Percentiles rank a stretch among this genome's conserved stretches.
Evolutionary conservation across 768 basidiomycete genomes (phyloP).

Genomic region (Dioszegia aurantiaca): DNA sequence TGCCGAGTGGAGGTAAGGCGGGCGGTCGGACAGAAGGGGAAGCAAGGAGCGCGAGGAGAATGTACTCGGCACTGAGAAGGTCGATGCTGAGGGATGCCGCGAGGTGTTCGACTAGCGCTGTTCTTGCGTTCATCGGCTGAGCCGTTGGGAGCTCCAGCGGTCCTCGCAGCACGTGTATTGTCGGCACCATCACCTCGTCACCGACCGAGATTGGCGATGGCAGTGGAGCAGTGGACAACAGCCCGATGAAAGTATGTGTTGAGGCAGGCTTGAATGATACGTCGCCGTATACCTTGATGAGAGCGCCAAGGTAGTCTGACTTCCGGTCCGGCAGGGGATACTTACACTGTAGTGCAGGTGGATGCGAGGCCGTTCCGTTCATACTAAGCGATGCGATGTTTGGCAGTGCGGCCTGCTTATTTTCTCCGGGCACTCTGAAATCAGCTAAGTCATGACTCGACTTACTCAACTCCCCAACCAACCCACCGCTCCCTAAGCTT

Average conservation of each 20-base stretch:
- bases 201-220: slow-evolving; percentile 27
- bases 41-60: slow-evolving; percentile 40
- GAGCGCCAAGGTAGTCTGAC: slow-evolving; percentile 40
- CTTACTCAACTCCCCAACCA: slow-evolving; percentile 51
- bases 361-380: slow-evolving; percentile 1
- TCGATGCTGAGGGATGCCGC: slow-evolving; percentile 14
- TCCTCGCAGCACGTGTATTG: slow-evolving; percentile 39
- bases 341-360: slow-evolving; percentile 32
- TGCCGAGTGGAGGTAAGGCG: slow-evolving; percentile 38
- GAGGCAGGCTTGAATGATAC: slow-evolving; percentile 42
- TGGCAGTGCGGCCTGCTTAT: slow-evolving; percentile 24
- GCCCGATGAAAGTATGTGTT: slow-evolving; percentile 40
- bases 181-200: slow-evolving; percentile 34
- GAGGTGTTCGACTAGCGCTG: slow-evolving; percentile 3
- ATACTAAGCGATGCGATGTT: not conserved
- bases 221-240: slow-evolving; percentile 39
- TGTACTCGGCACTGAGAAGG: slow-evolving; percentile 33
- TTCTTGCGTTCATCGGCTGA: not conserved
- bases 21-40: slow-evolving; percentile 35
- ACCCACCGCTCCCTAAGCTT: slow-evolving; percentile 48
- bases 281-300: slow-evolving; percentile 52
- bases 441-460: slow-evolving; percentile 14
- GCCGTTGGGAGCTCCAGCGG: not conserved
- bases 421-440: slow-evolving; percentile 43
- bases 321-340: slow-evolving; percentile 31